Percentiles rank a stretch among this genome's conserved stretches.
These are phyloP conservation scores for Leccinum ochraceum DNA, from an alignment of 768 basidiomycete species.

Conservation along the genomic window DNA sequence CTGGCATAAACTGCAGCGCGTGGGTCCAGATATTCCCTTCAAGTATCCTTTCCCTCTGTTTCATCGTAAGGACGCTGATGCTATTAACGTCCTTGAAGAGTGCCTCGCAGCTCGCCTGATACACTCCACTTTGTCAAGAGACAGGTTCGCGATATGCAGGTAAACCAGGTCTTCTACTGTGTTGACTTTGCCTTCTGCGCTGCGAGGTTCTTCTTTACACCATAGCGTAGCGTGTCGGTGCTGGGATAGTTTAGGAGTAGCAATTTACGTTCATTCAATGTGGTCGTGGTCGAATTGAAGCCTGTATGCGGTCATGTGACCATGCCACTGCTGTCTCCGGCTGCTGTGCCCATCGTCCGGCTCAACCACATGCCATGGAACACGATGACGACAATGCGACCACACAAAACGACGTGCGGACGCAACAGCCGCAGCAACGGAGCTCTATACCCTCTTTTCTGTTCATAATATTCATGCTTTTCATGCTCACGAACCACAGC, in stretches of 20 bases:
- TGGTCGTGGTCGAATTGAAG: not conserved
- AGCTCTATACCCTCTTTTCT: conserved; percentile 73
- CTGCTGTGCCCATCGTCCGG: not conserved
- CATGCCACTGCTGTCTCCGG: not conserved
- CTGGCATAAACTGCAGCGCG: no score
- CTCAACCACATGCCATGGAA: conserved; percentile 28
- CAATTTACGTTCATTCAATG: not conserved
- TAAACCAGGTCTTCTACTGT: conserved; percentile 67
- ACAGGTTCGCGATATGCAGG: conserved; percentile 12
- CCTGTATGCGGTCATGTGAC: not conserved
- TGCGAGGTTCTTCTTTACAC: conserved; percentile 31
- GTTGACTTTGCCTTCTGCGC: conserved; percentile 38
- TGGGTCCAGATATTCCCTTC: no score
- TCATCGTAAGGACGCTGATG: conserved; percentile 53
- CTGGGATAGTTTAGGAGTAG: not conserved
- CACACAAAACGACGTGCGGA: conserved; percentile 12
- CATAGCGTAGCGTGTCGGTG: conserved; percentile 36
- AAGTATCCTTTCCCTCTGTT: no score
- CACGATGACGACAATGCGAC: conserved; percentile 26
- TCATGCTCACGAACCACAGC: conserved; percentile 76
- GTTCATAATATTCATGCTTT: conserved; percentile 72
- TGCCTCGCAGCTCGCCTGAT: conserved; percentile 67
- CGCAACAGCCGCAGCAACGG: conserved; percentile 43
- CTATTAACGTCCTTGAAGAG: conserved; percentile 69
- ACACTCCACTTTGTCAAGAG: not conserved